Evolutionary conservation across 768 basidiomycete genomes (phyloP).

Genomic region (Mycena chlorophos): DNA sequence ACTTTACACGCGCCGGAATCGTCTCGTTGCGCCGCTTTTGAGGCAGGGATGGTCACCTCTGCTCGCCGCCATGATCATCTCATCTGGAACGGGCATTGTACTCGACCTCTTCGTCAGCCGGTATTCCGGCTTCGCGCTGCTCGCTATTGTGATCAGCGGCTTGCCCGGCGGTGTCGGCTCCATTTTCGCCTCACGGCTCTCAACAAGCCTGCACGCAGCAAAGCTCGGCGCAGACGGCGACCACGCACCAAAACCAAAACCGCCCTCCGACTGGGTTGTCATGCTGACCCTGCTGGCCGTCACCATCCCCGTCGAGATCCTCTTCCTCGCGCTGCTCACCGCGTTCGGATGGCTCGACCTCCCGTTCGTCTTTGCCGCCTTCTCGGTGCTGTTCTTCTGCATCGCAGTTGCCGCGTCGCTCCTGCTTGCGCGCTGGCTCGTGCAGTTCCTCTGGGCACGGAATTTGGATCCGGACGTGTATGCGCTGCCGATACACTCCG

Average conservation of each 20-base stretch:
- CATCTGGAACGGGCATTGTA: constrained; percentile 86
- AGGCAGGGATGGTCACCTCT: constrained; percentile 88
- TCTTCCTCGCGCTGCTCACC: constrained; percentile 69
- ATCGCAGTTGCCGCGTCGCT: constrained; percentile 71
- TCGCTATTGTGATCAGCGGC: constrained; percentile 87
- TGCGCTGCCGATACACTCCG: constrained; percentile 90
- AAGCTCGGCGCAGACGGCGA: constrained; percentile 36
- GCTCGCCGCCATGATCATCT: constrained; percentile 87
- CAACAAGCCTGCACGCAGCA: constrained; percentile 80
- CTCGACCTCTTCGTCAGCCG: constrained; percentile 86
- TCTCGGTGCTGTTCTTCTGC: constrained; percentile 72
- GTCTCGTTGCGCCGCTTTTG: constrained; percentile 68
- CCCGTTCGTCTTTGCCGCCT: constrained; percentile 64
- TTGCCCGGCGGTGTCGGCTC: constrained; percentile 88
- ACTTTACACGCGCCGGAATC: constrained; percentile 62
- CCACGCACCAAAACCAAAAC: constrained; percentile 15
- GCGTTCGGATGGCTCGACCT: constrained; percentile 77
- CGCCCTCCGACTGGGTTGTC: constrained; percentile 50
- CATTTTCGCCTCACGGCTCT: constrained; percentile 87
- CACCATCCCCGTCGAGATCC: constrained; percentile 76
- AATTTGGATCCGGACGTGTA: constrained; percentile 88
- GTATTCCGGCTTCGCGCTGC: constrained; percentile 84
- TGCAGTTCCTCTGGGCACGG: constrained; percentile 75
- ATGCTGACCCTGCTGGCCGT: constrained; percentile 71
- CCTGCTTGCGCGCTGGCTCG: constrained; percentile 61